Evolutionary conservation across 106 monocot genomes (phyloP).

Genomic region (Acorus calamus): DNA sequence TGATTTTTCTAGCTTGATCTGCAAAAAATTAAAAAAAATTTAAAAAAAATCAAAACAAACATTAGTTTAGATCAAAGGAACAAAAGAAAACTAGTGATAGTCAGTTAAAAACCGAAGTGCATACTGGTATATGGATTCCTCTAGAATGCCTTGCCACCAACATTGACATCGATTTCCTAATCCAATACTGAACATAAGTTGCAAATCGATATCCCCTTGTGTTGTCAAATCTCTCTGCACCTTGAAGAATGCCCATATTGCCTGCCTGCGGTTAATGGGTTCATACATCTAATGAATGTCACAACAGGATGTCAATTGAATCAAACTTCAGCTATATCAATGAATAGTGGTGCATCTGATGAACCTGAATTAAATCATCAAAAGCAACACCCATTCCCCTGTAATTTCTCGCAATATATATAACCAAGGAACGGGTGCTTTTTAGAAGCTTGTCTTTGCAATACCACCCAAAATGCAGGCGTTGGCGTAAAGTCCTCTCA

Average conservation of each 20-base stretch:
- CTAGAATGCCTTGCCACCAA: constrained; percentile 42
- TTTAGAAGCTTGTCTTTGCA: constrained; percentile 54
- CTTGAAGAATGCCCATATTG: constrained; percentile 56
- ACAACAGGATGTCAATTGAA: constrained; percentile 2
- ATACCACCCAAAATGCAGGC: constrained; percentile 48
- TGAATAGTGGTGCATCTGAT: neutral
- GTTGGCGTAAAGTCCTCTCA: constrained; percentile 27
- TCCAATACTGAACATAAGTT: constrained; percentile 73
- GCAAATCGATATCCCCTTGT: constrained; percentile 54
- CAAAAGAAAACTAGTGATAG: neutral
- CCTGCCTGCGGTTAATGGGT: constrained; percentile 44
- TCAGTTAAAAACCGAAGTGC: constrained; percentile 3
- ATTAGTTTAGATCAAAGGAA: neutral
- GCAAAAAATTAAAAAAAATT: constrained; percentile 11
- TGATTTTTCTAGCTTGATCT: constrained; percentile 48
- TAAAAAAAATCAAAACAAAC: neutral
- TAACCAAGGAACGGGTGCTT: constrained; percentile 50
- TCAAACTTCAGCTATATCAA: constrained; percentile 4
- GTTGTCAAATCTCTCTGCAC: constrained; percentile 77
- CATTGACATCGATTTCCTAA: constrained; percentile 55
- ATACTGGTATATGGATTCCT: constrained; percentile 59
- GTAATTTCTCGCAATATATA: constrained; percentile 50
- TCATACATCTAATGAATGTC: constrained; percentile 7
- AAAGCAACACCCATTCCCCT: constrained; percentile 61
- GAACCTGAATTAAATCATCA: constrained; percentile 85